Base-by-base conservation (phyloP, 495 filamentous ascomycete genomes). In the Penicillium ochrochloron region DNA sequence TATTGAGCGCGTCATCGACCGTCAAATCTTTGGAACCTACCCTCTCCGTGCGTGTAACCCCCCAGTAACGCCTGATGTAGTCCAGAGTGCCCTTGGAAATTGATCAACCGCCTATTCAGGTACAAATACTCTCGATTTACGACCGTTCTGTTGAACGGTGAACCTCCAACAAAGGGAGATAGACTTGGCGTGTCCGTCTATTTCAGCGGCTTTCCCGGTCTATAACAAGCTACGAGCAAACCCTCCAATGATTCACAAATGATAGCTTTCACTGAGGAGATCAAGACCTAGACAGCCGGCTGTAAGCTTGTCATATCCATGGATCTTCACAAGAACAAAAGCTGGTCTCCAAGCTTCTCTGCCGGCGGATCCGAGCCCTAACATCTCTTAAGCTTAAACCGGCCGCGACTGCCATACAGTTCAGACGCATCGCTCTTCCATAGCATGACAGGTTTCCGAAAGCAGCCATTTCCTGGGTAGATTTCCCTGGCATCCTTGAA, bases 1-100 rank as follows among this genome's bases (percentile, higher is more conserved):
- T 54, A 53, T 63, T 66, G 71, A 71, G 71, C 69, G 69, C 71
- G 71, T 73, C 71, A 73, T 73, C 55, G 69, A 73, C 56, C 19
- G 6, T 15, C 5, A 1, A n/a, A 48, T 5, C 21, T 48, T 6
- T 31, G 44, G 59, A 3, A 56, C 11, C 21, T 53, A 55, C 33
- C 29, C 46, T 31, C 51, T 29, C 37, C 25, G 14, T 35, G 52
- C 15, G 56, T 69, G 66, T 63, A 69, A 69, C 66, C 66, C 54
- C 64, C 58, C 14, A 33, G 52, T 55, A 42, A 59, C 31, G 52
- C 44, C 15, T 39, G 17, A 17, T 4, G 12, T n/a, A n/a, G n/a
- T n/a, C 21, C 2, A 12, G 12, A 31, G 10, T n/a, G 9, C 23
- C 21, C 5, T 8, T 17, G 17, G 15, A 33, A 27, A 27, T 27